Conservation (phyloP, 2,329 filamentous ascomycete genomes). For the Beauveria medogensis region DNA sequence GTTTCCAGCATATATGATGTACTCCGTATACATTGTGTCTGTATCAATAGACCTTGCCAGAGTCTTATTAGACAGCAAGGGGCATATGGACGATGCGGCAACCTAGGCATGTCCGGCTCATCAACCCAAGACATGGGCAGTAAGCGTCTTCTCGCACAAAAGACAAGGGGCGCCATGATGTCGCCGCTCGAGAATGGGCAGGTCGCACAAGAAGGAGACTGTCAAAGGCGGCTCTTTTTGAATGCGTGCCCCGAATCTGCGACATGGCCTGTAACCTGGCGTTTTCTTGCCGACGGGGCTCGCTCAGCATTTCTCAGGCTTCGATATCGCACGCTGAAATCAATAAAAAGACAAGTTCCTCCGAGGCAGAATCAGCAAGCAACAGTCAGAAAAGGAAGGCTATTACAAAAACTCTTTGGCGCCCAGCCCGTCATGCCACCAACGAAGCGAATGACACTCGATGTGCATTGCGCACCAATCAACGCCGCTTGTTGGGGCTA, state of each 20-base stretch:
- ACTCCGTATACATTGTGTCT: neutral
- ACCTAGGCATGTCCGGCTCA: neutral
- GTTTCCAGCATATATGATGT: too few species aligned
- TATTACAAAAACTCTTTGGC: neutral
- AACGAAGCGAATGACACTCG: too few species aligned
- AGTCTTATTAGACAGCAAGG: too few species aligned
- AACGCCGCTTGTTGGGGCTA: too few species aligned
- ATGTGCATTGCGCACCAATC: too few species aligned
- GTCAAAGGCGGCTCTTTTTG: neutral
- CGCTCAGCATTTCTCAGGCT: neutral
- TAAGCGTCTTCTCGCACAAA: neutral
- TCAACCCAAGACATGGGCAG: neutral
- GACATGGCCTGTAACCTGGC: neutral
- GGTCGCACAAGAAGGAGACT: neutral
- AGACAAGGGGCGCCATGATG: too few species aligned
- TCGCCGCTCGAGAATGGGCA: neutral
- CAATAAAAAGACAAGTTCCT: neutral
- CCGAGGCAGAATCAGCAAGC: too few species aligned
- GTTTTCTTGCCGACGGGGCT: neutral
- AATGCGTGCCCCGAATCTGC: neutral
- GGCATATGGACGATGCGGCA: too few species aligned
- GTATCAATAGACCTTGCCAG: too few species aligned
- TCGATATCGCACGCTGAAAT: neutral
- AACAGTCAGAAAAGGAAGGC: too few species aligned
- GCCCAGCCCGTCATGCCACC: neutral